Evolutionary conservation across 2,329 filamentous ascomycete genomes (phyloP), one percentile per base, ranked within the genome.

Genomic region (Diaporthe nobilis): DNA sequence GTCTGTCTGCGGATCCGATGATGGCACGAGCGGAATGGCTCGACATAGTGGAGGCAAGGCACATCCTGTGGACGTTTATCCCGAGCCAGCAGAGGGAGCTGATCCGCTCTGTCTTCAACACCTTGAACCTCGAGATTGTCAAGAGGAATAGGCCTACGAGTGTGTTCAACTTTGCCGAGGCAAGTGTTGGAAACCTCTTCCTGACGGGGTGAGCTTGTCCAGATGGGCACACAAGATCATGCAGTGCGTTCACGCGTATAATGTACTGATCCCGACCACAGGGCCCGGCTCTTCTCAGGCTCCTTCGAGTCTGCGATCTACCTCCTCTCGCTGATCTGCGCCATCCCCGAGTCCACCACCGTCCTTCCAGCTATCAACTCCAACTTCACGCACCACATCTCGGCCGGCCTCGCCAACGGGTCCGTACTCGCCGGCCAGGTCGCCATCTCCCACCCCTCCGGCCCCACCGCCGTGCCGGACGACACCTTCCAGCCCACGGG

Each of bases 311-410:
- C 94, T 9, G 95, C 95, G 57, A 97, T 98, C 77, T 98, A 98
- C 82, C 90, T 98, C 2, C 89, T 98, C 6, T 94, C 94, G 70
- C 94, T 93, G 79, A 94, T 98, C 78, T 98, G 96, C 81, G 92
- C 91, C n/a, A 94, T 98, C 0, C 94, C 95, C 0, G 89, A 91
- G 15, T 89, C 92, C 71, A 92, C 97, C 8, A 90, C 92, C 0
- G 95, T 98, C 0, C 91, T 98, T 22, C 97, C 96, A 0, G 95
- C 94, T 5, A 94, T 98, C 79, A 98, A 98, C 86, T 95, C 94
- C 77, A 98, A 98, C 83, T 98, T 98, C 86, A 95, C 95, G 0
- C 94, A 98, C 81, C 96, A 98, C 84, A 98, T 98, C 79, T 95
- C 94, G 8, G 96, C 95, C 2, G 93, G 94, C 0, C 88, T 98